Base-by-base conservation (phyloP, 2,329 filamentous ascomycete genomes). In the Calonectria ilicicola region DNA sequence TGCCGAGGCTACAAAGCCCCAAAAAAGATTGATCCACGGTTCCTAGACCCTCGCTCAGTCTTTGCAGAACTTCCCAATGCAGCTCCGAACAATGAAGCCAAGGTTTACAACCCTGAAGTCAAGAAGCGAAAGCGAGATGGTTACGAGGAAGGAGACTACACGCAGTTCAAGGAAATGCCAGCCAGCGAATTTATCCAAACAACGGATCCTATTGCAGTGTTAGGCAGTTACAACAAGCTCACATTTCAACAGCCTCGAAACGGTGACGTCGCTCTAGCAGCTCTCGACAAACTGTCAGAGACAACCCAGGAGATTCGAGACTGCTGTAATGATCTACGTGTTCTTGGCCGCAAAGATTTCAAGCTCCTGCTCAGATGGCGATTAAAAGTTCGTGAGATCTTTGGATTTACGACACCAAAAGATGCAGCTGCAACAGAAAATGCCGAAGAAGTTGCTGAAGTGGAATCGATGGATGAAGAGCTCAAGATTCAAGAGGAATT, bases 101-200 rank as follows among this genome's bases (percentile, higher is more conserved):
- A 98, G 83, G 97, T 99, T 2, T 99, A 96, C 88, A 98, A 99
- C 77, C 97, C 97, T 0, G 97, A 99, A 82, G 89, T 95, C 81
- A 99, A 98, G 89, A 99, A 98, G 91, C 89, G 97, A 71, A 98
- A 98, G 90, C 90, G 97, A 87, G 96, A 98, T 53, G 97, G 97
- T 88, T 99, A 99, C 77, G 96, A 98, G 77, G 97, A 99, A 84
- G 96, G 95, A 42, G 95, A 99, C 77, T 98, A 93, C 83, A 96
- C 92, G 5, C 95, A 98, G 79, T 98, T 94, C 87, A 98, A 98
- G 82, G 95, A 98, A 81, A 90, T 94, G 2, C 87, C 95, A 0
- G 96, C 96, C 0, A 97, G 93, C 82, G 95, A 98, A 68, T 99
- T 98, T 82, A 96, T 99, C 74, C 94, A 98, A 81, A 98, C 95